Evolutionary conservation across 306 rosid species (phyloP), one percentile per base, ranked within the genome.

Genomic region (Vicia faba): DNA sequence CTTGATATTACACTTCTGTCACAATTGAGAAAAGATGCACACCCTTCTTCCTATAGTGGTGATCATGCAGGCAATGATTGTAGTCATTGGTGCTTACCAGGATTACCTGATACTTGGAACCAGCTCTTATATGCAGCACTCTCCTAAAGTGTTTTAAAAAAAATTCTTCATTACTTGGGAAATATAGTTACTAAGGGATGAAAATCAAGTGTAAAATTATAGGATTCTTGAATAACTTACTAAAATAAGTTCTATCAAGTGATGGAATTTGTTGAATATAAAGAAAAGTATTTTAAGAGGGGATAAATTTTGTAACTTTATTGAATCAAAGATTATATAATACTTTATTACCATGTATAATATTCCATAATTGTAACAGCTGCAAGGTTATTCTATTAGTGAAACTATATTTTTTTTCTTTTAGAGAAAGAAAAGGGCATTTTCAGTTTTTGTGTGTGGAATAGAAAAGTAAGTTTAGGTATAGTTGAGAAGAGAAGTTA

Each of bases 1-100:
- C 96, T 93, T 8, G 99, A 93, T 72, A 88, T 93, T 11, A 93
- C 99, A 0, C 85, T 84, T 1, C 91, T 93, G 18, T 93, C 99
- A 1, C 99, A 90, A 67, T 45, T 93, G 20, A 74, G 99, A 38
- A 93, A 93, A 72, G 99, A 93, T 48, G 97, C 87, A 28, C 99
- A 93, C 70, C 99, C 99, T 31, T 84, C 99, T 4, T 71, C 84
- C 10, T 93, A 88, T 53, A 54, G 86, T 3, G 86, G 88, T 0
- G 84, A 84, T 25, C 85, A 73, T 16, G 54, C 84, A 0, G 95
- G 96, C 83, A 93, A 81, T 2, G 99, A 93, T 43, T 93, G 99
- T 71, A 93, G 97, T 82, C 99, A 93, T 16, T 93, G 99, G 99
- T 93, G 99, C 72, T 79, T 93, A 11, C 99, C 99, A 5, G 99